Evolutionary conservation across 2,329 filamentous ascomycete genomes (phyloP), one percentile per base, ranked within the genome.

Genomic region (Neoascochyta sp.): DNA sequence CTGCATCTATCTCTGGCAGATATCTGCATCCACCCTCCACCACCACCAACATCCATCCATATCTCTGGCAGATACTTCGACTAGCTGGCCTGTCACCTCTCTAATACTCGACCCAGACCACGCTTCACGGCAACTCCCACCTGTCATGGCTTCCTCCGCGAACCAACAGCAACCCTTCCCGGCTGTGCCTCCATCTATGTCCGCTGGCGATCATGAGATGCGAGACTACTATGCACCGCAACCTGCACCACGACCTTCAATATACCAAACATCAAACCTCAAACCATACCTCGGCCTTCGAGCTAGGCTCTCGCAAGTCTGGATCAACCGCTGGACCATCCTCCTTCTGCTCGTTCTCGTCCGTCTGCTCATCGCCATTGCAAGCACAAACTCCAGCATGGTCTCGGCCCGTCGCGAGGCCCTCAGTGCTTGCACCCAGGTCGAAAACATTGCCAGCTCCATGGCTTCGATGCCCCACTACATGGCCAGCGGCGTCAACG

Each of bases 391-490:
- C 57, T 72, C 78, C 47, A 80, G 89, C 57, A 76, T 96, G 43
- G 77, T 66, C 31, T 79, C 80, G 34, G 90, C 92, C 26, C 83
- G 87, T 61, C 64, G 69, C 33, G 81, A 95, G 70, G 90, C 92
- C 14, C 75, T 95, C 30, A 83, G 86, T 29, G 88, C 90, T 43
- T 98, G 92, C 64, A 87, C 81, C 35, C 84, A 85, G 60, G 90
- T 96, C 26, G 90, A 98, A 68, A 86, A 86, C 47, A 78, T 94
- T 48, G 92, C 90, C 42, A 95, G 88, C 60, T 77, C 87, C 39
- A 90, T 98, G 86, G 92, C 90, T 21, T 96, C 92, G 20, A 95
- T 96, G 88, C 92, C 92, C 34, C 84, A 95, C 64, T 96, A 95
- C 66, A 81, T 96, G 59, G 85, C 89, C 2, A 71, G 76, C 29